These are phyloP conservation scores for Phytophthora sansomeana DNA, from an alignment of 352 stramenopile genomes.

Conservation along the genomic window DNA sequence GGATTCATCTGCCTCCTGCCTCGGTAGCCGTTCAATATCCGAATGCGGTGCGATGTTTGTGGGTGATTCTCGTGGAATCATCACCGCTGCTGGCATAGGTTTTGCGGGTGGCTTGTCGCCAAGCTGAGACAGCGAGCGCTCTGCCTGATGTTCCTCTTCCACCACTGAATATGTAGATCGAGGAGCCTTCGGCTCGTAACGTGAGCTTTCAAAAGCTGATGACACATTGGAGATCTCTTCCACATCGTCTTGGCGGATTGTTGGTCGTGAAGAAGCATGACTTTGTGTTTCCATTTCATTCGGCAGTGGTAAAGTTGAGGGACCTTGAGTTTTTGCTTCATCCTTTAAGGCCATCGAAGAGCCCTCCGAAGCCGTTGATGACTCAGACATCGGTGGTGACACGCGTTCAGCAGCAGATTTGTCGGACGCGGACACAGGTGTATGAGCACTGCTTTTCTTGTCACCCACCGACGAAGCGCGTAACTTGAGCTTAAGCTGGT, in stretches of 20 bases:
- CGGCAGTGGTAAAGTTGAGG: background rate
- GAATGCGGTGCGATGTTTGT: background rate
- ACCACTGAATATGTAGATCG: constrained; percentile 20
- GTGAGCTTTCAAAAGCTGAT: constrained; percentile 15
- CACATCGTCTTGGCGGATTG: constrained; percentile 13
- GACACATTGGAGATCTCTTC: constrained; percentile 23
- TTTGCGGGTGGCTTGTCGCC: constrained; percentile 19
- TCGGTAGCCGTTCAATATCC: constrained; percentile 2
- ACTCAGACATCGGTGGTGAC: constrained; percentile 18
- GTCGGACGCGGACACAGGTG: constrained; percentile 15
- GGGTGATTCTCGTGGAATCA: constrained; percentile 2
- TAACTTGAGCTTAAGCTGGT: constrained; percentile 54
- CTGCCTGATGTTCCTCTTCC: constrained; percentile 23
- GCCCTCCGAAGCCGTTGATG: constrained; percentile 14
- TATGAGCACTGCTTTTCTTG: constrained; percentile 17
- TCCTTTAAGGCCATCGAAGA: constrained; percentile 14
- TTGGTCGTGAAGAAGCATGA: constrained; percentile 17
- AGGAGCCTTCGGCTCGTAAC: constrained; percentile 10
- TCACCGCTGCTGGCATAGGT: constrained; percentile 11
- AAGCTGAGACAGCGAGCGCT: constrained; percentile 11
- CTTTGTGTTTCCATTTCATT: constrained; percentile 13
- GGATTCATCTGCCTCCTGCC: background rate
- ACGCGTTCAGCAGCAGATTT: constrained; percentile 18
- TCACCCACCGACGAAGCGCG: constrained; percentile 28
- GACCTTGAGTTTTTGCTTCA: background rate